These are phyloP conservation scores for Phytophthora hibernalis DNA, from an alignment of 352 stramenopile genomes.

Conservation along the genomic window DNA sequence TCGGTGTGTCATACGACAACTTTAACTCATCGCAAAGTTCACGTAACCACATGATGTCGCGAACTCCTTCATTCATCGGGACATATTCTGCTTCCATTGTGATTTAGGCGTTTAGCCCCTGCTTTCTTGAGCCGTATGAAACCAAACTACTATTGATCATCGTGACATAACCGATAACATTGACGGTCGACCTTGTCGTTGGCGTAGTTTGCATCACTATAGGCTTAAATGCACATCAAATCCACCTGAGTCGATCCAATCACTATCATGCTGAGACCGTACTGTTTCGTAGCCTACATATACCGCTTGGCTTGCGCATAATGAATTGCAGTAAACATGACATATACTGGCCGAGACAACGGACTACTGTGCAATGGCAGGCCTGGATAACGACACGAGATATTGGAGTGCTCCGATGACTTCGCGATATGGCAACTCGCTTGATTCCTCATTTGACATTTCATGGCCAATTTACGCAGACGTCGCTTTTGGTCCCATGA, in stretches of 20 bases:
- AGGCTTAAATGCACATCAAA: conserved; percentile 1
- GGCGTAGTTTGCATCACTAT: conserved; percentile 3
- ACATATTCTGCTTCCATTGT: conserved; percentile 15
- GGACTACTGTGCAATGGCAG: not conserved
- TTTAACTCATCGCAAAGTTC: conserved; percentile 10
- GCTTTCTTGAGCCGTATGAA: conserved; percentile 4
- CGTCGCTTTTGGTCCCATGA: too few relatives aligned
- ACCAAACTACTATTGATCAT: conserved; percentile 6
- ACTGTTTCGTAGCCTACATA: not conserved
- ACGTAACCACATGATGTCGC: conserved; percentile 5
- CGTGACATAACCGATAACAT: conserved; percentile 4
- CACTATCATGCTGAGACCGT: conserved; percentile 1
- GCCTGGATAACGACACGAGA: not conserved
- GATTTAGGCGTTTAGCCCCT: conserved; percentile 1
- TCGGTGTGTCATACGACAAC: not conserved
- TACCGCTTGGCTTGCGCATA: not conserved
- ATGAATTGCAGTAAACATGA: too few relatives aligned
- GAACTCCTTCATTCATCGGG: conserved; percentile 10
- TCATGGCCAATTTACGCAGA: too few relatives aligned
- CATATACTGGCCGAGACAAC: too few relatives aligned
- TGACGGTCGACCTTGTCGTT: conserved; percentile 4
- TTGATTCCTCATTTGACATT: too few relatives aligned
- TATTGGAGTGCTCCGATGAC: not conserved
- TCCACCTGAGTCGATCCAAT: conserved; percentile 2
- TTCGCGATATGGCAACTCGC: conserved; percentile 2